Base-by-base conservation (phyloP, 495 filamentous ascomycete species). In the Platismatia glauca region DNA sequence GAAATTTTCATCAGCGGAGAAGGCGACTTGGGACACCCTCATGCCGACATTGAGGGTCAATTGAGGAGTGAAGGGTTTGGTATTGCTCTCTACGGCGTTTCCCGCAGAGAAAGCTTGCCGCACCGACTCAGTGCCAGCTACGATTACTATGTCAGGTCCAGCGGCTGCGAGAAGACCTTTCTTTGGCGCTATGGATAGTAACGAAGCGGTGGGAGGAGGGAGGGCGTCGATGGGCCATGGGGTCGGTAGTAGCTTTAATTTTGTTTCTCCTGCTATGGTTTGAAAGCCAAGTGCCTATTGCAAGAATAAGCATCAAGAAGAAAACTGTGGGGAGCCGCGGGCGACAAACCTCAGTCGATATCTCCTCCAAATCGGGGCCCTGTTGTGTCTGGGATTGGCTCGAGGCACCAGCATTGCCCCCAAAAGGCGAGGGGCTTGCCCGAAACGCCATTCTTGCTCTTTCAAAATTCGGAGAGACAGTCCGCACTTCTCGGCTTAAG, bases 151-250 rank as follows among this genome's bases (percentile, higher is more conserved):
- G 66, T 94, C 86, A 34, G 93, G 93, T 15, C 88, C 86, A 58
- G 90, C 94, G 52, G 91, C 95, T 57, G 91, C 94, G 48, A 97
- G 78, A 8, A 97, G 76, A 24, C 90, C 91, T 74, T 86, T 87
- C 58, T 78, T 84, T 22, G 88, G 83, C 38, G 95, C 91, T 66
- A 97, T 81, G 68, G 86, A 86, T 55, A 99, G 78, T 43, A 99
- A 86, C n/a, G 90, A 89, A 50, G 88, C 83, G 31, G 87, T 91
- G 5, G 91, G 81, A 13, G 84, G 77, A n/a, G 94, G 95, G 55
- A 91, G 79, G 22, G 80, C 72, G 63, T 89, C 78, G 34, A 77
- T 74, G 38, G 89, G 84, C 89, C 93, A 99, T 70, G 86, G 81
- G 43, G 89, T 80, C 1, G 90, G 86, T 52, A 97, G 81, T 11